Conservation (phyloP, 2,329 filamentous ascomycete genomes). For the Beauveria sp. region DNA sequence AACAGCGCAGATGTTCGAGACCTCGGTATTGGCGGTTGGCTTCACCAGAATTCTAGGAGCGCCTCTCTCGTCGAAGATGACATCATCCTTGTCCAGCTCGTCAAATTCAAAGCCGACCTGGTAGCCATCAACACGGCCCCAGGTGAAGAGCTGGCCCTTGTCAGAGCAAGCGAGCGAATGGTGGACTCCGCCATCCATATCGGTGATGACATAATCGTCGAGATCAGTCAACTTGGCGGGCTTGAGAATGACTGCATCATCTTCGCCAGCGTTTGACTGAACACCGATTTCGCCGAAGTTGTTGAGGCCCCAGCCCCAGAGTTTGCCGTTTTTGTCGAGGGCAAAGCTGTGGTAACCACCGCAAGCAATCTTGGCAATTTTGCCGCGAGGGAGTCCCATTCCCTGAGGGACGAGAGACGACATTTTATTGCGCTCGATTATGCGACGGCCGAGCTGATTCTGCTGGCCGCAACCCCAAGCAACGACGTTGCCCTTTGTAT, state of each 20-base stretch:
- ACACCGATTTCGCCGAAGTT: conserved; percentile 76
- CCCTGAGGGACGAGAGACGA: conserved; percentile 52
- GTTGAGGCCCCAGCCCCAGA: conserved; percentile 82
- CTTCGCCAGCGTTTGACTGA: conserved; percentile 42
- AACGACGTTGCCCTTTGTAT: conserved; percentile 55
- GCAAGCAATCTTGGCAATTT: conserved; percentile 46
- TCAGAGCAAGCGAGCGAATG: conserved; percentile 61
- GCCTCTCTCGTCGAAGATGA: conserved; percentile 55
- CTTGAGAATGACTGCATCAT: conserved; percentile 61
- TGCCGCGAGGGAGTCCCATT: conserved; percentile 50
- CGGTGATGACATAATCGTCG: conserved; percentile 52
- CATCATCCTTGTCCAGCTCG: conserved; percentile 38
- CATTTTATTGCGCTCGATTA: conserved; percentile 57
- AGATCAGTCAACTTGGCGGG: conserved; percentile 62
- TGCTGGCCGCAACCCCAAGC: conserved; percentile 70
- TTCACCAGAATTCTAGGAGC: conserved; percentile 56
- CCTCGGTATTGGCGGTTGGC: conserved; percentile 31
- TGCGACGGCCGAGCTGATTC: conserved; percentile 51
- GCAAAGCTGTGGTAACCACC: conserved; percentile 82
- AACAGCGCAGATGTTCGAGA: conserved; percentile 47
- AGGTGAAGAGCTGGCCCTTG: conserved; percentile 50
- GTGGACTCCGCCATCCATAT: conserved; percentile 64
- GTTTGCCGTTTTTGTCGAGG: conserved; percentile 59
- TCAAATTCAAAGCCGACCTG: conserved; percentile 51
- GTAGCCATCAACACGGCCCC: conserved; percentile 49